Percentiles rank a stretch among this genome's conserved stretches.
Conservation (phyloP, 305 asterid species). For the Solanum hybrid region DNA sequence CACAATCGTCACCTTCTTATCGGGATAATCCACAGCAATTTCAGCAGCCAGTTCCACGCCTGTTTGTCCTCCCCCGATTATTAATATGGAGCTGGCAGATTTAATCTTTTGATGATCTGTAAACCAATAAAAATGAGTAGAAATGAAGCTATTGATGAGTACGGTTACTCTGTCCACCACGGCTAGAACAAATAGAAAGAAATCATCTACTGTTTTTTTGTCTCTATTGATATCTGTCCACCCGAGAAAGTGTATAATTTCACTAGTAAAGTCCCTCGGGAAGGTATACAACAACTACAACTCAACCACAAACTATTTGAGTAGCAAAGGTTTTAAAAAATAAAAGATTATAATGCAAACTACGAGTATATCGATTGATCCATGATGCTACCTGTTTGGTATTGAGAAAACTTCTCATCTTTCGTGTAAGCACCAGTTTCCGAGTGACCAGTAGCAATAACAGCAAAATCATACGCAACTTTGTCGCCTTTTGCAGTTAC, state of each 20-base stretch:
- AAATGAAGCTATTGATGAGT: not conserved
- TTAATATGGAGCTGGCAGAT: slow-evolving; percentile 4
- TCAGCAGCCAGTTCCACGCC: slow-evolving; percentile 21
- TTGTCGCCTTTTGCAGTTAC: slow-evolving; percentile 36
- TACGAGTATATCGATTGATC: not conserved
- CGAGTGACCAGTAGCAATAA: slow-evolving; percentile 58
- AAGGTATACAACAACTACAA: not conserved
- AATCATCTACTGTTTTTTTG: not conserved
- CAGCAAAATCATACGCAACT: slow-evolving; percentile 49
- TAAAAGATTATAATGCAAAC: not conserved
- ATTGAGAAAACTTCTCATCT: slow-evolving; percentile 34
- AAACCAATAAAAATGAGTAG: not conserved
- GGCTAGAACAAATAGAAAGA: not conserved
- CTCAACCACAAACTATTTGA: not conserved
- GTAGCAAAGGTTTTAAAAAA: not conserved
- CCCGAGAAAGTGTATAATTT: not conserved
- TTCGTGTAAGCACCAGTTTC: slow-evolving; percentile 21
- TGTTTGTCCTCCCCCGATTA: slow-evolving; percentile 22
- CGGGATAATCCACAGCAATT: slow-evolving; percentile 14
- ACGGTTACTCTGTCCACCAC: not conserved
- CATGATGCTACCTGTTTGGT: slow-evolving; percentile 35
- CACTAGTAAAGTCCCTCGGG: not conserved
- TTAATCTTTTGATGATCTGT: slow-evolving; percentile 14
- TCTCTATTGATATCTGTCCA: not conserved
- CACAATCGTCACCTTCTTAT: slow-evolving; percentile 16